Evolutionary conservation across 2,329 filamentous ascomycete species (phyloP).

Genomic region (Monilinia fructicola): DNA sequence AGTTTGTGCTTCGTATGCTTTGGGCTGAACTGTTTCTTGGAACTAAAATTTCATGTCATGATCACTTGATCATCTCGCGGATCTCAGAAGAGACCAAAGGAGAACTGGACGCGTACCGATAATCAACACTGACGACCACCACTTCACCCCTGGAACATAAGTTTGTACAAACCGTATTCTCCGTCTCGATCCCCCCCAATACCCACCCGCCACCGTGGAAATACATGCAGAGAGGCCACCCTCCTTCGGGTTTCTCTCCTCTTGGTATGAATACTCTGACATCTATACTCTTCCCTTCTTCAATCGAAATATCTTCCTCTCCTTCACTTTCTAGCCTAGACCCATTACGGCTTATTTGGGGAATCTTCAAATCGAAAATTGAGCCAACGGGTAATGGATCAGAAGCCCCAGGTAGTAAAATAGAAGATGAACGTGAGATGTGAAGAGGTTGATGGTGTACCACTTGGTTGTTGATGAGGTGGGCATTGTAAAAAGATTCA

Average conservation of each 20-base stretch:
- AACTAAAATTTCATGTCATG: not conserved
- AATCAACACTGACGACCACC: conserved; percentile 56
- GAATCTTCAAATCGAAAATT: conserved; percentile 31
- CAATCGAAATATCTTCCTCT: conserved; percentile 40
- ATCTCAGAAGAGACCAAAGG: not conserved
- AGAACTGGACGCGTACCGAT: conserved; percentile 44
- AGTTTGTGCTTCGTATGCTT: not conserved
- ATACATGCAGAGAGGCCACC: conserved; percentile 58
- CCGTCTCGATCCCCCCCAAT: conserved; percentile 61
- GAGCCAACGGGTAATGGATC: conserved; percentile 47
- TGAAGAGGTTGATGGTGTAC: conserved; percentile 55
- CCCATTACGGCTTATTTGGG: not conserved
- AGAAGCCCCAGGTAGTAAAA: conserved; percentile 54
- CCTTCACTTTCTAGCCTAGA: no score
- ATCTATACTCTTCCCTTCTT: conserved; percentile 47
- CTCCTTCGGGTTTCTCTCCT: conserved; percentile 45
- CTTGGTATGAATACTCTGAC: conserved; percentile 53
- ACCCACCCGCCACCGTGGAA: conserved; percentile 62
- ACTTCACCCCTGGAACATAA: conserved; percentile 51
- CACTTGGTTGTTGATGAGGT: conserved; percentile 42
- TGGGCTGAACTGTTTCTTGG: not conserved
- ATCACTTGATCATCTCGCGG: not conserved
- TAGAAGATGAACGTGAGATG: conserved; percentile 51
- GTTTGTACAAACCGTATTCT: conserved; percentile 58
- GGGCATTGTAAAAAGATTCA: conserved; percentile 34